Evolutionary conservation across 129 eudicot genomes (phyloP).

Genomic region (Helianthus annuus): DNA sequence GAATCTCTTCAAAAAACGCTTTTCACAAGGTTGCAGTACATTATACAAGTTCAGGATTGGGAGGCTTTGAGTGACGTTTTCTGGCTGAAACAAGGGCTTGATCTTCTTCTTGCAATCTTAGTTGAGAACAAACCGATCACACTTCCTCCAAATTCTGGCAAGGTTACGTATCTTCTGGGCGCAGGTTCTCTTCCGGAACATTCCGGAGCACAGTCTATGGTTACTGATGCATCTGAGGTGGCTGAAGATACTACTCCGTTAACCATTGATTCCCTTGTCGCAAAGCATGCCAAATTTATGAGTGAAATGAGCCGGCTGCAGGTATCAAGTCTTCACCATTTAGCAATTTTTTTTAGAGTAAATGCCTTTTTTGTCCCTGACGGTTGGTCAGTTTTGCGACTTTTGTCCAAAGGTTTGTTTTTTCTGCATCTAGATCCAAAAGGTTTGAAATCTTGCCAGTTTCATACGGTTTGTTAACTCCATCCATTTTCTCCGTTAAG

Average conservation of each 20-base stretch:
- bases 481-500: no score
- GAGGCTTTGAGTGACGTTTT: slow-evolving; percentile 97
- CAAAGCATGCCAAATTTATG: slow-evolving; percentile 79
- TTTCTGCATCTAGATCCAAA: no score
- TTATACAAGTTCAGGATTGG: slow-evolving; percentile 95
- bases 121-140: slow-evolving; percentile 93
- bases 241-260: slow-evolving; percentile 69
- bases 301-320: slow-evolving; percentile 79
- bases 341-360: not conserved
- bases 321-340: slow-evolving; percentile 35
- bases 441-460: no score
- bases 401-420: no score
- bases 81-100: slow-evolving; percentile 99
- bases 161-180: slow-evolving; percentile 68
- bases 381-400: no score
- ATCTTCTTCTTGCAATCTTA: slow-evolving; percentile 93
- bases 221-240: slow-evolving; percentile 67
- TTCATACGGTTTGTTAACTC: no score
- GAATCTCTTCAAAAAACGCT: slow-evolving; percentile 90
- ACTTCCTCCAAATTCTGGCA: slow-evolving; percentile 96
- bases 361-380: no score
- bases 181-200: slow-evolving; percentile 52
- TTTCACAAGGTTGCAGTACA: slow-evolving; percentile 88
- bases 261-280: slow-evolving; percentile 76
- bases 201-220: slow-evolving; percentile 72